These are phyloP conservation scores for Tardiomyces digboiensis DNA, from an alignment of 1,139 yeast genomes.

Conservation along the genomic window DNA sequence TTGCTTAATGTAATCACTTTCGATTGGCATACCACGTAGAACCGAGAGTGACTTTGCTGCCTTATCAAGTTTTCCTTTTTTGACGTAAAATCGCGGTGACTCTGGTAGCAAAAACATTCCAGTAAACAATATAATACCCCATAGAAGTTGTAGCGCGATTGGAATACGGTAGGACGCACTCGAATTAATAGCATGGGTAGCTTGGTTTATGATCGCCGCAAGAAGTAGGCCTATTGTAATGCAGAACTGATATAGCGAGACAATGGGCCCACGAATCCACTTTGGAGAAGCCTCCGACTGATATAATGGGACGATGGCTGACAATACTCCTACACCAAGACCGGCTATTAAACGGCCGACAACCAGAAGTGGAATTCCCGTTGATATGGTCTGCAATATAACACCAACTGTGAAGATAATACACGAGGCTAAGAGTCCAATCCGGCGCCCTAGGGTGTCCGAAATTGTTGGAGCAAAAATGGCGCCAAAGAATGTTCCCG, in stretches of 20 bases:
- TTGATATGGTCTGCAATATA: slow-evolving; percentile 46
- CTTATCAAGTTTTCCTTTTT: slow-evolving; percentile 38
- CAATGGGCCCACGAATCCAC: slow-evolving; percentile 52
- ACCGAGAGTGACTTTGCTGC: slow-evolving; percentile 52
- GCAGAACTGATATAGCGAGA: slow-evolving; percentile 52
- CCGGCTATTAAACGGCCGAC: slow-evolving; percentile 51
- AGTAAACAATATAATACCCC: slow-evolving; percentile 28
- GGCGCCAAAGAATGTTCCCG: slow-evolving; percentile 52
- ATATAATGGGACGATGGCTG: slow-evolving; percentile 58
- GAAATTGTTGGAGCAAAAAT: slow-evolving; percentile 46
- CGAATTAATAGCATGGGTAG: slow-evolving; percentile 38
- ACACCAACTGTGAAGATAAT: slow-evolving; percentile 50
- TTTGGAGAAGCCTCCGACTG: slow-evolving; percentile 61
- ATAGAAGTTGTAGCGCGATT: slow-evolving; percentile 33
- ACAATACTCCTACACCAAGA: slow-evolving; percentile 58
- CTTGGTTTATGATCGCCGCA: slow-evolving; percentile 55
- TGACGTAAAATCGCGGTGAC: slow-evolving; percentile 59
- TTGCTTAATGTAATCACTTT: slow-evolving; percentile 31
- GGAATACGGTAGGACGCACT: slow-evolving; percentile 58
- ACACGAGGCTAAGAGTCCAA: slow-evolving; percentile 42
- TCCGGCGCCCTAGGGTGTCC: slow-evolving; percentile 52
- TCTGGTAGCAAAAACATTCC: slow-evolving; percentile 66
- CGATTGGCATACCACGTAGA: slow-evolving; percentile 36
- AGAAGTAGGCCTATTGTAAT: slow-evolving; percentile 54
- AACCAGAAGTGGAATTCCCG: slow-evolving; percentile 38